These are phyloP conservation scores for Penicillium sp. DNA, from an alignment of 2,329 filamentous ascomycete species.

Conservation along the genomic window DNA sequence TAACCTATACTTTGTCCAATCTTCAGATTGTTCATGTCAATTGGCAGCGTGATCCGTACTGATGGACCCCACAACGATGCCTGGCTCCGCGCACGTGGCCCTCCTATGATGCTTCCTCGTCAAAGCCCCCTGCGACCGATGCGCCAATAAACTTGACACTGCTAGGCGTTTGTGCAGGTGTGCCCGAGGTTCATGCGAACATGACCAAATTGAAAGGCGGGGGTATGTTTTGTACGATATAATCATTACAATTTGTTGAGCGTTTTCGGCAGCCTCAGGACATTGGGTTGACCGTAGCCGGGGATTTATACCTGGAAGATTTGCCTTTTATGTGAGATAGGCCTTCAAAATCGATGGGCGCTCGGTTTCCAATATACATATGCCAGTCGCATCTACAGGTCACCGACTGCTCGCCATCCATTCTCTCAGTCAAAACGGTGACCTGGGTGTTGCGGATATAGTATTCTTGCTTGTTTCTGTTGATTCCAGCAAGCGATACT, in stretches of 20 bases:
- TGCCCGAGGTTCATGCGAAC: conserved; percentile 24
- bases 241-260: conserved; percentile 20
- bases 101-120: conserved; percentile 70
- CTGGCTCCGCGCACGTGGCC: conserved; percentile 74
- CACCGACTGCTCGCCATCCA: not conserved
- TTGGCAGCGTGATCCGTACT: conserved; percentile 93
- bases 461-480: not conserved
- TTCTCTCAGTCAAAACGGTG: not conserved
- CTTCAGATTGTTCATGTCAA: conserved; percentile 87
- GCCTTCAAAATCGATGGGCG: not conserved
- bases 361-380: conserved; percentile 9
- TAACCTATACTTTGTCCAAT: conserved; percentile 38
- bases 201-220: conserved; percentile 20
- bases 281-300: not conserved
- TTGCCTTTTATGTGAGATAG: not conserved
- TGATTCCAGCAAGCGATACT: not conserved
- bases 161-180: conserved; percentile 7
- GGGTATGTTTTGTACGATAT: conserved; percentile 38
- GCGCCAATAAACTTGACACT: conserved; percentile 33
- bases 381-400: not conserved
- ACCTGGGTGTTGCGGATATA: not conserved
- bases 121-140: conserved; percentile 40
- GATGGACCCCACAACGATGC: conserved; percentile 79
- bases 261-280: conserved; percentile 14
- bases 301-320: not conserved